Evolutionary conservation across 2,329 filamentous ascomycete genomes (phyloP), one percentile per base, ranked within the genome.

Genomic region (Botrytis squamosa): DNA sequence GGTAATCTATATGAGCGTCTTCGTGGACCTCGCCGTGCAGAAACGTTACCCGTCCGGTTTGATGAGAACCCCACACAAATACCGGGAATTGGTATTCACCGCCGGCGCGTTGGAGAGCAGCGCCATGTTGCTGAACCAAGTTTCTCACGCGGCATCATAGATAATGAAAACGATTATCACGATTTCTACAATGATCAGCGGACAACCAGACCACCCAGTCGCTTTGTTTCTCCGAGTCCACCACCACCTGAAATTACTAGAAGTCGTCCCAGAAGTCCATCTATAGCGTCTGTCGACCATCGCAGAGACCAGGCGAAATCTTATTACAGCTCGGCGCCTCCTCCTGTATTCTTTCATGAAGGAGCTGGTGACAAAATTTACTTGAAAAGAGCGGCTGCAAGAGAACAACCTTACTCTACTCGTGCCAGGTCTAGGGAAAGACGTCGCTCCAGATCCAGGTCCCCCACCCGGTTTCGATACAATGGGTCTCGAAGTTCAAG

Each of bases 31-130:
- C 52, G 52, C 42, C 49, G 67, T 60, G 52, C 52, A 44, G 67
- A 60, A 44, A 70, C 38, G 7, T 33, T 70, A 16, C 52, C 67
- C 1, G 67, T 70, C 4, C 67, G 67, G n/a, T 70, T 70, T 60
- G 38, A 70, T 36, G 49, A 70, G 57, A 60, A 10, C 52, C 36
- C 29, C 52, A 44, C 52, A 25, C 36, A 36, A 33, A 70, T 70
- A 55, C 67, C 67, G 33, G n/a, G 44, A 12, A 36, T 70, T 44
- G 67, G 67, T 10, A 18, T 33, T 70, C 38, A 33, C 38, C 55
- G 29, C 14, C 12, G 52, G 4, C 52, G 29, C 18, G 20, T n/a
- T 59, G n/a, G 36, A 33, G 52, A 60, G 33, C n/a, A 57, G n/a
- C 40, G 29, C 40, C n/a, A 44, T 60, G 38, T 16, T 42, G 52